These are phyloP conservation scores for Fusarium goolgardi DNA, from an alignment of 2,329 filamentous ascomycete species.

Conservation along the genomic window DNA sequence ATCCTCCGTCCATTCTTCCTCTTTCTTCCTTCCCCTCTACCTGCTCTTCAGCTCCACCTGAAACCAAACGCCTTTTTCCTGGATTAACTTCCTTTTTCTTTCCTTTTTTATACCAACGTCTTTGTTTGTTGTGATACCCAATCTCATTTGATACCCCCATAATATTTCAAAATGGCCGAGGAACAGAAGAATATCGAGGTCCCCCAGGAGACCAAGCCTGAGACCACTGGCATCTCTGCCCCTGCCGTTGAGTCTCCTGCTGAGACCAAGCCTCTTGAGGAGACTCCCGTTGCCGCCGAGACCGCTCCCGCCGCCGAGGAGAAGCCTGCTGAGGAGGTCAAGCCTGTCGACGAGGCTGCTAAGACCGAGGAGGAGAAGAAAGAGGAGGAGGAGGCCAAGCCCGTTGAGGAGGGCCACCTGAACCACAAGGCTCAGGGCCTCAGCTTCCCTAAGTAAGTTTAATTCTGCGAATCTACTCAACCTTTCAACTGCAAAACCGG, in stretches of 20 bases:
- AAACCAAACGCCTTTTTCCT: conserved; percentile 50
- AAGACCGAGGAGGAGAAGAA: conserved; percentile 58
- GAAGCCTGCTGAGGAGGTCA: conserved; percentile 57
- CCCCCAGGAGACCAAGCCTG: conserved; percentile 63
- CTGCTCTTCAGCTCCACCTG: conserved; percentile 50
- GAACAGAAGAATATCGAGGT: conserved; percentile 76
- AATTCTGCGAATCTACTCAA: background rate
- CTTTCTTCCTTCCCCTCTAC: conserved; percentile 51
- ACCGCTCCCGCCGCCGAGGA: conserved; percentile 54
- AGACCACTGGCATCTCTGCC: conserved; percentile 49
- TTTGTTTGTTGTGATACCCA: conserved; percentile 66
- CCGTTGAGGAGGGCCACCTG: conserved; percentile 84
- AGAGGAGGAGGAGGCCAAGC: conserved; percentile 70
- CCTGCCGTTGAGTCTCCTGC: conserved; percentile 50
- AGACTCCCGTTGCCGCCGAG: conserved; percentile 51
- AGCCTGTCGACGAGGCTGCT: conserved; percentile 56
- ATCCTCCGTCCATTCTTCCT: conserved; percentile 42
- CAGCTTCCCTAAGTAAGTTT: conserved; percentile 82
- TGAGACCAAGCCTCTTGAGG: conserved; percentile 56
- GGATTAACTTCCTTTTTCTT: conserved; percentile 52
- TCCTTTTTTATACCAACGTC: conserved; percentile 56
- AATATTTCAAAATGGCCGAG: conserved; percentile 75
- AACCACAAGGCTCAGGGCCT: conserved; percentile 91
- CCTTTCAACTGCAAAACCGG: background rate
- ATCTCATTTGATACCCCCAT: conserved; percentile 56